A percentile compares a stretch with the other conserved stretches of the same genome.
phyloP scores from a whole-genome alignment of 2,329 filamentous ascomycete species.

The Podosphaera fusca region DNA sequence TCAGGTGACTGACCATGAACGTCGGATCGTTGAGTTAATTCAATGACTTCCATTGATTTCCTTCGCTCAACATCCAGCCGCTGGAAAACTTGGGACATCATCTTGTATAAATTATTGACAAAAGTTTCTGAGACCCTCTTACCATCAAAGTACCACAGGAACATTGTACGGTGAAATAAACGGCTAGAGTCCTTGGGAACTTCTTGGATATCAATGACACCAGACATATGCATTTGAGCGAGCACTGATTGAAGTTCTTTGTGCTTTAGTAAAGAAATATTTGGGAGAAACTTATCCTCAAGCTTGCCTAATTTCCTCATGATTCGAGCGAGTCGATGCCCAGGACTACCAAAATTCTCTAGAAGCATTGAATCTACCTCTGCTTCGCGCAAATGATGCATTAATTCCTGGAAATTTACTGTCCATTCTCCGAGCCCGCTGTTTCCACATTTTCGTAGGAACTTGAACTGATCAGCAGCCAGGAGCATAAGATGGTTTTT shows the following conservation, averaged over 20 bases:
- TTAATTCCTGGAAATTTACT: conserved; percentile 56
- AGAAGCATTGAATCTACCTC: conserved; percentile 69
- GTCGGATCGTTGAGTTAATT: conserved; percentile 66
- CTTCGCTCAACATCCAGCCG: conserved; percentile 55
- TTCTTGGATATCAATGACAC: conserved; percentile 80
- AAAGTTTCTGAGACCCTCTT: conserved; percentile 47
- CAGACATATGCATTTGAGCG: conserved; percentile 63
- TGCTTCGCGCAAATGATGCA: conserved; percentile 44
- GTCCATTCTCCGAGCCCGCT: conserved; percentile 52
- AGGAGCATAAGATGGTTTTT: conserved; percentile 53
- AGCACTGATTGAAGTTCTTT: conserved; percentile 69
- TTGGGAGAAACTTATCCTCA: conserved; percentile 77
- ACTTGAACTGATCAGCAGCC: conserved; percentile 42
- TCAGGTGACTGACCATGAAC: conserved; percentile 58
- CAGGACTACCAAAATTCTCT: conserved; percentile 50
- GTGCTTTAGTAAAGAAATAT: conserved; percentile 61
- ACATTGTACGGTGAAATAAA: conserved; percentile 57
- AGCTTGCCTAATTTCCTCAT: conserved; percentile 71
- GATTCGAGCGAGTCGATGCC: conserved; percentile 65
- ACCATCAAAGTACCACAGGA: conserved; percentile 76
- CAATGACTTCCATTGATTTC: conserved; percentile 47
- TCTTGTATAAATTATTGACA: conserved; percentile 67
- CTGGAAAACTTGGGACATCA: conserved; percentile 68
- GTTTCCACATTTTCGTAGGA: conserved; percentile 42
- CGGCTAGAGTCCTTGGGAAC: conserved; percentile 72